These are phyloP conservation scores for Rhododendron henanense DNA, from an alignment of 148 eudicot genomes.

Conservation along the genomic window DNA sequence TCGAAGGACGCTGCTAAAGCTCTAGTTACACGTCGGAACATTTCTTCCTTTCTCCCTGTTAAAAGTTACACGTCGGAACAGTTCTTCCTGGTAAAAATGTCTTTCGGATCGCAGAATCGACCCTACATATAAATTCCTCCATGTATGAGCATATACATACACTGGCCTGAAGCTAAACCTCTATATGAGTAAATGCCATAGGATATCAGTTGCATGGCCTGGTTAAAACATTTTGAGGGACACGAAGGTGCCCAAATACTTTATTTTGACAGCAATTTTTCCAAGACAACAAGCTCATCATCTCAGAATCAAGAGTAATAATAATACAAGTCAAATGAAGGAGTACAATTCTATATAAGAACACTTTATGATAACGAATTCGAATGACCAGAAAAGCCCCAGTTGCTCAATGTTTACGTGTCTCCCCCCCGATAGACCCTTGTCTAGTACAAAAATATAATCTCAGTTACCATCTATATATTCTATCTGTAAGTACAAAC, in stretches of 20 bases:
- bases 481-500: slow-evolving; percentile 6
- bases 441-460: not conserved
- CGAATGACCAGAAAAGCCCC: not conserved
- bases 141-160: not conserved
- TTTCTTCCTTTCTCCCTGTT: not conserved
- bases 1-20: not conserved
- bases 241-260: not conserved
- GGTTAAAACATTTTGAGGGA: not conserved
- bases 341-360: not conserved
- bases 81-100: not conserved
- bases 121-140: not conserved
- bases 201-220: not conserved
- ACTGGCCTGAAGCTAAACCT: not conserved
- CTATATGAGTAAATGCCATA: not conserved
- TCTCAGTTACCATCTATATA: not conserved
- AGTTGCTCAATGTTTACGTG: not conserved
- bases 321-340: not conserved
- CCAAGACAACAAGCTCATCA: not conserved
- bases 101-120: not conserved
- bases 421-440: not conserved
- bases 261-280: not conserved
- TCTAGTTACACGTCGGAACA: not conserved
- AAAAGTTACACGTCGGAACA: not conserved
- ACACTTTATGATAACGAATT: not conserved
- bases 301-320: not conserved